Evolutionary conservation across 176 grass and related monocot species (phyloP).

Genomic region (Raddia guianensis): DNA sequence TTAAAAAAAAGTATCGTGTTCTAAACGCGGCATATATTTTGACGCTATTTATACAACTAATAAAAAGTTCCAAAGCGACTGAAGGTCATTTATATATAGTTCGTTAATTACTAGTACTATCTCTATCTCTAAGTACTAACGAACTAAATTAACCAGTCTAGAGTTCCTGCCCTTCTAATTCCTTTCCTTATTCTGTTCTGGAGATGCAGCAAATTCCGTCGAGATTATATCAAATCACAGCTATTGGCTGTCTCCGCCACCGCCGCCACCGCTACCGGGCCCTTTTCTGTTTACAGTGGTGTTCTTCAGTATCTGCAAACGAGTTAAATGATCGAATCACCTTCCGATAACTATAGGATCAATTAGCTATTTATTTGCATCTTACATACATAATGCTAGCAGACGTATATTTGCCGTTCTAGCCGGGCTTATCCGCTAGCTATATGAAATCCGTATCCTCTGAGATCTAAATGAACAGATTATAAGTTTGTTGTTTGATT

Average conservation of each 20-base stretch:
- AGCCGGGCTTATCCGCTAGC: background rate
- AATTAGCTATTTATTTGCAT: background rate
- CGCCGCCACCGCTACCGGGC: constrained; percentile 52
- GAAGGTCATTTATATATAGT: background rate
- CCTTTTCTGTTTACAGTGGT: constrained; percentile 85
- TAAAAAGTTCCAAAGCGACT: background rate
- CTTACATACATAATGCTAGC: background rate
- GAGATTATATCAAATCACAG: background rate
- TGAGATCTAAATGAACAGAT: too few relatives aligned
- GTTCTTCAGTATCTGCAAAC: constrained; percentile 81
- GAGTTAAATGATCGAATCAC: background rate
- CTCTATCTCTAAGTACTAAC: background rate
- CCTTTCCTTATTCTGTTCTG: background rate
- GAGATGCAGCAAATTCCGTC: background rate
- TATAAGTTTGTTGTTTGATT: too few relatives aligned
- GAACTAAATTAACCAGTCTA: background rate
- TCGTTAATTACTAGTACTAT: too few relatives aligned
- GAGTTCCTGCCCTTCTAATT: background rate
- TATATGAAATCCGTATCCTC: background rate
- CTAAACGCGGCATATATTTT: too few relatives aligned
- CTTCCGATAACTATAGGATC: background rate
- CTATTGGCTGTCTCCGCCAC: constrained; percentile 53
- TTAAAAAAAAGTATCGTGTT: too few relatives aligned
- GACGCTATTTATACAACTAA: too few relatives aligned
- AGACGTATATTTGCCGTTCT: background rate